phyloP scores from a whole-genome alignment of 2,329 filamentous ascomycete species.

The Hysterium pulicare region DNA sequence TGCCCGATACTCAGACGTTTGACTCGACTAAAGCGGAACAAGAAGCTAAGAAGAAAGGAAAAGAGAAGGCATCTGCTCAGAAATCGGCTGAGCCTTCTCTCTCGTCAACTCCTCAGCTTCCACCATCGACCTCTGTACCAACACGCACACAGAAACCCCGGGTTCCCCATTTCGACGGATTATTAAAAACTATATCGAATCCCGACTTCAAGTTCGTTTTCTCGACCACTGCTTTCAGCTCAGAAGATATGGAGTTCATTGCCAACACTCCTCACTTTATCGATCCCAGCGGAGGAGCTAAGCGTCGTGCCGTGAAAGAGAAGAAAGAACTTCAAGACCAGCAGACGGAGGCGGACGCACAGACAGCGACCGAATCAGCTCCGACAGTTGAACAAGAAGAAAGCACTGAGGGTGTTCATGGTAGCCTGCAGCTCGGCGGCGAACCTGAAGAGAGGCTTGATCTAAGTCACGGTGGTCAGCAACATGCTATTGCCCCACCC shows the following conservation, averaged over 20 bases:
- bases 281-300: conserved; percentile 76
- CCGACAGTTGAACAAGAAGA: conserved; percentile 58
- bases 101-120: conserved; percentile 22
- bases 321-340: conserved; percentile 46
- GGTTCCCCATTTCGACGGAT: conserved; percentile 28
- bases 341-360: conserved; percentile 50
- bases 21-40: conserved; percentile 27
- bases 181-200: conserved; percentile 40
- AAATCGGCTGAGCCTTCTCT: conserved; percentile 20
- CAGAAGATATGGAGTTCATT: conserved; percentile 51
- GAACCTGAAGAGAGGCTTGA: conserved; percentile 80
- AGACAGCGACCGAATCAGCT: conserved; percentile 50
- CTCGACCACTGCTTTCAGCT: conserved; percentile 37
- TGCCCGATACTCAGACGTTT: conserved; percentile 33
- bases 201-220: conserved; percentile 54
- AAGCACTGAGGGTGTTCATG: conserved; percentile 65
- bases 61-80: conserved; percentile 17
- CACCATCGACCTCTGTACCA: conserved; percentile 10
- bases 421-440: conserved; percentile 84
- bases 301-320: conserved; percentile 68
- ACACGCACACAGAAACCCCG: conserved; percentile 16
- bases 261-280: conserved; percentile 72
- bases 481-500: conserved; percentile 69
- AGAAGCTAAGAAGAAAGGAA: conserved; percentile 28
- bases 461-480: conserved; percentile 56